Base-by-base conservation (phyloP, 352 stramenopile genomes). In the Phytopythium cucurbitacearum region DNA sequence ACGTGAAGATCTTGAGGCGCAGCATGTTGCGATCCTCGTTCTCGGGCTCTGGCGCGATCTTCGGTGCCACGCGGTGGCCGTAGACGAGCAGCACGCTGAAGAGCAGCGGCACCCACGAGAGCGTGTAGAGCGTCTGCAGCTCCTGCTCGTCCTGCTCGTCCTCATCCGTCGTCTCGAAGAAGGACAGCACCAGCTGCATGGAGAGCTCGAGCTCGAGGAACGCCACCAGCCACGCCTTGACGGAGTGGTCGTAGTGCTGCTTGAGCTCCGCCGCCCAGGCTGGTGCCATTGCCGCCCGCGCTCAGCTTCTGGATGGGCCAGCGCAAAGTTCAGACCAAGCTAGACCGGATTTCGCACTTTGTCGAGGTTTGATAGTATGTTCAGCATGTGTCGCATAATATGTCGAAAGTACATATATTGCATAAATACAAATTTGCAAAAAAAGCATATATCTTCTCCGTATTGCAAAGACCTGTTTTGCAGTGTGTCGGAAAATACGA, bases 121-220 rank as follows among this genome's bases (percentile, higher is more conserved):
- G 59, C 41, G 69, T 75, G 56, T 82, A 84, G 40, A 89, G 68
- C 52, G 77, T 85, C 67, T 83, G 61, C 51, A 91, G 72, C 48
- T 91, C 81, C 62, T 89, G 69, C 40, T 80, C 73, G 40, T 79
- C 81, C 39, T 82, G 74, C 36, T 70, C 51, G 3, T 13, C 51
- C 38, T 63, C 49, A 40, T 86, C 71, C 11, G 71, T 64, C 48
- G 66, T 85, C 56, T 91, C 74, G 51, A 91, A 91, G 53, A 91
- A 86, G 37, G 74, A 83, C 40, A 79, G 64, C 47, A 81, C 72
- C 12, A 91, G 68, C 64, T 73, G 75, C 57, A 82, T 71, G 35
- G 81, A 87, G 41, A 91, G 67, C 51, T 86, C 86, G 41, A 91
- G 77, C 51, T 91, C 81, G 10, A 91, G 57, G 8, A 64, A 65